Evolutionary conservation across 1,139 yeast genomes (phyloP).

Genomic region (Blastobotrys elegans): DNA sequence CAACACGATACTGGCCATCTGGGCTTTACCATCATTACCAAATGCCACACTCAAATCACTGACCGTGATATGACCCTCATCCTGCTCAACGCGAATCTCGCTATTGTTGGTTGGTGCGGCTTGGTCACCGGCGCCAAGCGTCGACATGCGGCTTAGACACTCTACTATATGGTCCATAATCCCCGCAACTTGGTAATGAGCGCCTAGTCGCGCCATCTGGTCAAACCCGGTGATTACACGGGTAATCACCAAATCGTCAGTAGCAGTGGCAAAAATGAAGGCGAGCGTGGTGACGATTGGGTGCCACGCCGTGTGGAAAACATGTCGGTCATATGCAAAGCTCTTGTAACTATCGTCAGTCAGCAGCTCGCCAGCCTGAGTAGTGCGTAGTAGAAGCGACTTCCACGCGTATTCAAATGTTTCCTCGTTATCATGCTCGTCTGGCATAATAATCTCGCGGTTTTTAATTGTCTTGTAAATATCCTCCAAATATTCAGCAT

Average conservation of each 20-base stretch:
- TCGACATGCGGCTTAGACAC: constrained; percentile 56
- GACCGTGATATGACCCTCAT: constrained; percentile 47
- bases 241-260: constrained; percentile 84
- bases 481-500: constrained; percentile 67
- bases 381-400: constrained; percentile 53
- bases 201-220: constrained; percentile 73
- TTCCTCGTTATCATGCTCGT: constrained; percentile 81
- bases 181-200: constrained; percentile 51
- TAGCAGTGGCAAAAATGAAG: constrained; percentile 76
- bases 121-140: constrained; percentile 39
- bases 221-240: constrained; percentile 84
- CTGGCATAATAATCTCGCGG: constrained; percentile 94
- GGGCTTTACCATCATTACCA: constrained; percentile 90
- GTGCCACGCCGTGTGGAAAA: constrained; percentile 60
- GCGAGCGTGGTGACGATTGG: constrained; percentile 65
- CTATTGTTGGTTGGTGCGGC: constrained; percentile 33
- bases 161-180: constrained; percentile 63
- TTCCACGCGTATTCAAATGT: constrained; percentile 97
- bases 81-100: constrained; percentile 44
- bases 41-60: constrained; percentile 77
- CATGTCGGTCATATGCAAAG: constrained; percentile 53
- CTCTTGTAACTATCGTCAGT: constrained; percentile 5
- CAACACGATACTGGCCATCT: constrained; percentile 77
- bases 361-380: constrained; percentile 28
- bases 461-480: constrained; percentile 77